Evolutionary conservation across 139 green algal species (phyloP).

Genomic region (Limnomonas spitsbergensis): DNA sequence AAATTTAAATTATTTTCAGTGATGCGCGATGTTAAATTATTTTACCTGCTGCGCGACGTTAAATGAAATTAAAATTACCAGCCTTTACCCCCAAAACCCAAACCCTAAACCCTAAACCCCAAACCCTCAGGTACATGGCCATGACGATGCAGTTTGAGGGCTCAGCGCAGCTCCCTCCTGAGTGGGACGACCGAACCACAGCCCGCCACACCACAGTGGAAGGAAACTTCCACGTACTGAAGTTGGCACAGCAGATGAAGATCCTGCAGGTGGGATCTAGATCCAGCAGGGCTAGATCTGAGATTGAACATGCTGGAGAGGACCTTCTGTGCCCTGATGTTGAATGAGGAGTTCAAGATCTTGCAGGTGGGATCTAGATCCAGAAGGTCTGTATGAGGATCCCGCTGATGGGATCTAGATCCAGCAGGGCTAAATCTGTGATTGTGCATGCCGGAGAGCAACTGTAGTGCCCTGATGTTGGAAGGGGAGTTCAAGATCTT

Average conservation of each 20-base stretch:
- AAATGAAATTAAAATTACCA: no score
- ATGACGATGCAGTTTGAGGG: slow-evolving; percentile 12
- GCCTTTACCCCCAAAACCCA: no score
- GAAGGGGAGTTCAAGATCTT: slow-evolving; percentile 2
- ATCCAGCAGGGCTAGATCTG: no score
- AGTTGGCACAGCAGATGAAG: slow-evolving; percentile 14
- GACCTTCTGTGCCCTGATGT: not conserved
- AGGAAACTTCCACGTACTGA: slow-evolving; percentile 6
- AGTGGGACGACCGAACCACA: slow-evolving; percentile 10
- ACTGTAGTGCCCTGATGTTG: not conserved
- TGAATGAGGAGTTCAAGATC: slow-evolving; percentile 4
- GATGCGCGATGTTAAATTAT: no score
- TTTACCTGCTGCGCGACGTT: no score
- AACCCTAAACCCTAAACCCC: no score
- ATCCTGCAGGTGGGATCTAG: slow-evolving; percentile 16
- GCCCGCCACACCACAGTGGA: not conserved
- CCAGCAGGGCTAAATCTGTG: no score
- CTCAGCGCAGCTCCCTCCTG: not conserved
- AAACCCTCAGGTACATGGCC: slow-evolving; percentile 3
- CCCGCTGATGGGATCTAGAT: no score
- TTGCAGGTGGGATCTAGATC: slow-evolving; percentile 9
- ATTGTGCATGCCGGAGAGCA: not conserved
- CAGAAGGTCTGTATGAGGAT: no score
- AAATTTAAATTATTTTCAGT: no score
- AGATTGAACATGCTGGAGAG: not conserved